Evolutionary conservation across 129 eudicot species (phyloP), one percentile per base, ranked within the genome.

Genomic region (Pseudognaphalium luteoalbum): DNA sequence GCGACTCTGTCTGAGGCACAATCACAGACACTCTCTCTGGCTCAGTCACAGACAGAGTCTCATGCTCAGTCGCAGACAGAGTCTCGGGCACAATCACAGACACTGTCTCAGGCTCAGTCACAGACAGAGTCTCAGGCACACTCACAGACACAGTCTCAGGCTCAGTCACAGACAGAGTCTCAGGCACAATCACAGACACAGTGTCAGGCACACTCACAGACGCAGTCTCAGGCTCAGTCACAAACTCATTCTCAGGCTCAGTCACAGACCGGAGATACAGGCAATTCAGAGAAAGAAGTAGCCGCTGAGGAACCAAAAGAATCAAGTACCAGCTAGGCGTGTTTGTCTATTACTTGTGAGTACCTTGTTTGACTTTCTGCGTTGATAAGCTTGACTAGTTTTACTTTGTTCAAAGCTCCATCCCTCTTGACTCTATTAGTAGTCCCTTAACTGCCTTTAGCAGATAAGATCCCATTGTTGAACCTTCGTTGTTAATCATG

Each of bases 291-390:
- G 52, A 90, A 86, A 56, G 83, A 80, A 70, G 60, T 47, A 42
- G 82, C 63, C 67, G 72, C 87, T 35, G 96, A 86, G 47, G 89
- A 86, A 64, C 73, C 85, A 19, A 92, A 89, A 75, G 94, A 89
- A 76, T 75, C 95, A 61, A 50, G 62, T 41, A 82, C 72, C 32
- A 82, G 73, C 81, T 86, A 80, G 85, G n/a, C 12, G 41, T 47
- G 33, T 25, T 21, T 25, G 17, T 62, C 34, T 62, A 62, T 12
- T 28, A 62, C 15, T 22, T 61, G 66, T 22, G 66, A 28, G 35
- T 28, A 57, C 12, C 62, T n/a, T 57, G 10, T 57, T 19, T 57
- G 10, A 57, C 61, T 56, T n/a, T 56, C 11, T n/a, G 61, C 19
- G 4, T 56, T n/a, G 19, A 56, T 56, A n/a, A n/a, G 61, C 22